phyloP scores from a whole-genome alignment of 352 stramenopile species.

The Pelagophyceae sp. region DNA sequence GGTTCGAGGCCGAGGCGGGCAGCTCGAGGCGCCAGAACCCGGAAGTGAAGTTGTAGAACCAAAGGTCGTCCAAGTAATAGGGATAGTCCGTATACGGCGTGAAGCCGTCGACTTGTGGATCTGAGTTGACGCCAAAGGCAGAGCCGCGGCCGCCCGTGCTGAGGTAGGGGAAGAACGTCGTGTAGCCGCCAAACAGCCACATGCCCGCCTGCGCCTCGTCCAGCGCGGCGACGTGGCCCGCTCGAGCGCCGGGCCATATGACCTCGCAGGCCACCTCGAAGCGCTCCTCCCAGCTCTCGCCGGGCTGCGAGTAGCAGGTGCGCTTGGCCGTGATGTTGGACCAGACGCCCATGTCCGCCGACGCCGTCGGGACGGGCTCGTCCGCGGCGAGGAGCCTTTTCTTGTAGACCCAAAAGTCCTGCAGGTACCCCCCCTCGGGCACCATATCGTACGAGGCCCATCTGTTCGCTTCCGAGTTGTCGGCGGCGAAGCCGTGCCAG shows the following conservation, averaged over 20 bases:
- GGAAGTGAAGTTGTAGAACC: conserved; percentile 77
- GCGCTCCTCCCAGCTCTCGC: conserved; percentile 50
- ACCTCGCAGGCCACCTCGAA: conserved; percentile 64
- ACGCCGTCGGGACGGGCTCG: conserved; percentile 21
- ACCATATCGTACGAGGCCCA: conserved; percentile 65
- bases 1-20: conserved; percentile 32
- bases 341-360: conserved; percentile 29
- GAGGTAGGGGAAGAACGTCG: conserved; percentile 87
- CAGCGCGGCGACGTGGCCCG: conserved; percentile 68
- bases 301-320: conserved; percentile 55
- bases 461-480: conserved; percentile 65
- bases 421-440: conserved; percentile 78
- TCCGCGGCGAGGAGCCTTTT: conserved; percentile 23
- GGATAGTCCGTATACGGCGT: conserved; percentile 75
- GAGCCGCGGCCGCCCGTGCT: conserved; percentile 67
- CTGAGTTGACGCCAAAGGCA: conserved; percentile 41
- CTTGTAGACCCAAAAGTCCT: conserved; percentile 75
- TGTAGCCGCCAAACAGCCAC: conserved; percentile 83
- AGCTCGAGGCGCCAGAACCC: conserved; percentile 65
- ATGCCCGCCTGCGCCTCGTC: conserved; percentile 52
- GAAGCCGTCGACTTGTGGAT: conserved; percentile 41
- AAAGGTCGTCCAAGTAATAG: conserved; percentile 87
- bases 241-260: conserved; percentile 70
- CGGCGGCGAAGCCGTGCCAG: conserved; percentile 84
- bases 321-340: conserved; percentile 49